A percentile compares a stretch with the other conserved stretches of the same genome.
Conservation (phyloP, 164 flowering plant genomes). For the Euptelea pleiosperma region DNA sequence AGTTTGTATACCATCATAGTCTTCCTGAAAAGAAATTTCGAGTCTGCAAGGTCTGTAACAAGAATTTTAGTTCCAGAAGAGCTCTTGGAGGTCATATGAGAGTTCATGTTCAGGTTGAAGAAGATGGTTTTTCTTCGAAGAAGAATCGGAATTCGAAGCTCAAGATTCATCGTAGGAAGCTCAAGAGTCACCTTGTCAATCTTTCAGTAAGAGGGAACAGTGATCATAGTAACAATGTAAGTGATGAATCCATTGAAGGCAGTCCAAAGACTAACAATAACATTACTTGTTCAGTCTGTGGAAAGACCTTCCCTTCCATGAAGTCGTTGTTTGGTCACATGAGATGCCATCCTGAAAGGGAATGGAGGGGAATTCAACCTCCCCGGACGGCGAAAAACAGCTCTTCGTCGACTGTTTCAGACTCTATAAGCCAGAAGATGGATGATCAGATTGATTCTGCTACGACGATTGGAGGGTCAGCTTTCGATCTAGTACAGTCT, state of each 20-base stretch:
- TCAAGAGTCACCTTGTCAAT: too few relatives aligned
- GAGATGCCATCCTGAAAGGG: conserved; percentile 63
- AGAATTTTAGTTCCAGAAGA: conserved; percentile 40
- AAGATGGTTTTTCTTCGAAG: too few relatives aligned
- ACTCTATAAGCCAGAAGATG: background rate
- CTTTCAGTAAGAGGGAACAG: too few relatives aligned
- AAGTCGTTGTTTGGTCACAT: conserved; percentile 62
- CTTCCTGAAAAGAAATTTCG: background rate
- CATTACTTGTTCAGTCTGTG: conserved; percentile 31
- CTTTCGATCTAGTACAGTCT: conserved; percentile 14
- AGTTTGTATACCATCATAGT: too few relatives aligned
- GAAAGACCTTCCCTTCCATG: conserved; percentile 34
- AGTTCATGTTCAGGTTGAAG: conserved; percentile 20
- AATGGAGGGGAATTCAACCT: conserved; percentile 48
- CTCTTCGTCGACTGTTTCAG: conserved; percentile 20
- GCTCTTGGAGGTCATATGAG: conserved; percentile 67
- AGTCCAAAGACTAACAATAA: background rate
- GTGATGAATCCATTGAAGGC: too few relatives aligned
- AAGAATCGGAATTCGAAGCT: too few relatives aligned
- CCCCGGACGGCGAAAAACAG: conserved; percentile 1
- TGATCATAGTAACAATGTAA: too few relatives aligned
- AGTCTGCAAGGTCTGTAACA: conserved; percentile 29
- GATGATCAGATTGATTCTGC: conserved; percentile 18
- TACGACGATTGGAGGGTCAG: background rate
- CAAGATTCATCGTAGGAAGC: too few relatives aligned